These are phyloP conservation scores for Stemphylium beticola DNA, from an alignment of 2,329 filamentous ascomycete genomes.

Conservation along the genomic window DNA sequence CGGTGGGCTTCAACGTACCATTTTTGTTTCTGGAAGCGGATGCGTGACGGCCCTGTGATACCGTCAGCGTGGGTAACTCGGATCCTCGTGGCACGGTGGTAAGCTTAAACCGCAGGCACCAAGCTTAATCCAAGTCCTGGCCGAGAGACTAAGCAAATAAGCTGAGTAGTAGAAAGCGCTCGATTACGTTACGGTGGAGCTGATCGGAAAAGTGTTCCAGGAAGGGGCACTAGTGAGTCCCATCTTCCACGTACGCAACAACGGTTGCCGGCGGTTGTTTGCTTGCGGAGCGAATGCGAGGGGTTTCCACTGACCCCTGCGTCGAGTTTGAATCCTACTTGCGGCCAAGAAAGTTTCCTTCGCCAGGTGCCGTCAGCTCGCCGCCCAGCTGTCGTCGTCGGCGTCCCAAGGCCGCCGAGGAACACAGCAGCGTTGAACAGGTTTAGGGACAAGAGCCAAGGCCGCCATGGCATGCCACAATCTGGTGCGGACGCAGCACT, in stretches of 20 bases:
- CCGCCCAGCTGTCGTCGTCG: neutral
- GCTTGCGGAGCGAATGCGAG: neutral
- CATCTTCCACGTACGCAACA: slow-evolving; percentile 25
- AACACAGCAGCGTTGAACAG: neutral
- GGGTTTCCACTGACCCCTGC: neutral
- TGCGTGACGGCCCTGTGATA: slow-evolving; percentile 15
- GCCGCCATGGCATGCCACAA: slow-evolving; percentile 21
- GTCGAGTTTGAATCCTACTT: neutral
- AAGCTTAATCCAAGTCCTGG: slow-evolving; percentile 36
- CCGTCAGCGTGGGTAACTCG: slow-evolving; percentile 38
- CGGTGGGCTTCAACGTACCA: neutral
- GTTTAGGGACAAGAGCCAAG: slow-evolving; percentile 31
- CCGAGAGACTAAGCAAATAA: slow-evolving; percentile 29
- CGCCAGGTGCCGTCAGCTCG: neutral
- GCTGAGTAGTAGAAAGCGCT: slow-evolving; percentile 26
- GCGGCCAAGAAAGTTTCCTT: neutral
- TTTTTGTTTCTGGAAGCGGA: slow-evolving; percentile 14
- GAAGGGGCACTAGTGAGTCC: slow-evolving; percentile 17
- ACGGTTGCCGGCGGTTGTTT: slow-evolving; percentile 6
- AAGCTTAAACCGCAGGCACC: slow-evolving; percentile 44
- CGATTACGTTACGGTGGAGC: slow-evolving; percentile 43
- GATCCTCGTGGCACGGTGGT: slow-evolving; percentile 37
- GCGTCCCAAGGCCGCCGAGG: slow-evolving; percentile 9
- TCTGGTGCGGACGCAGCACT: slow-evolving; percentile 3
- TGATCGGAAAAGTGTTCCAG: slow-evolving; percentile 35